A percentile compares a stretch with the other conserved stretches of the same genome.
phyloP scores from a whole-genome alignment of 179 eudicot genomes.

The Silene coronaria region DNA sequence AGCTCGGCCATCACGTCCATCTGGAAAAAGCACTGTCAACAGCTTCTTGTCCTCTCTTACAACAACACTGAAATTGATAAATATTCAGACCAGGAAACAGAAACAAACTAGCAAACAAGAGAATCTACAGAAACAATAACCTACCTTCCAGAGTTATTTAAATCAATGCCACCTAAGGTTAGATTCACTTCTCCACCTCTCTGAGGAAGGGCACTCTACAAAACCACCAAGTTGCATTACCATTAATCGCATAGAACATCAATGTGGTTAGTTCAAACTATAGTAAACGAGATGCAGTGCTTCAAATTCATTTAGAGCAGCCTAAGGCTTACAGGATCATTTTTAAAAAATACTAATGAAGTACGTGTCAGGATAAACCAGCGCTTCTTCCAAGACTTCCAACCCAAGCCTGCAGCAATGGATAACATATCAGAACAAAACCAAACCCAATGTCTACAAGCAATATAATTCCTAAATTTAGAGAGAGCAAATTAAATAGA shows the following conservation, averaged over 20 bases:
- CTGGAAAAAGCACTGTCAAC: constrained; percentile 88
- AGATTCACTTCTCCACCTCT: constrained; percentile 94
- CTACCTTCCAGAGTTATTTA: constrained; percentile 99
- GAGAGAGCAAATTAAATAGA: neutral
- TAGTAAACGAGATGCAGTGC: neutral
- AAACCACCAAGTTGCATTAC: constrained; percentile 14
- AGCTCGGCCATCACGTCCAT: constrained; percentile 98
- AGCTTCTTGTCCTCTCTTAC: constrained; percentile 95
- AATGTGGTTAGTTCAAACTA: neutral
- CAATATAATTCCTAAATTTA: neutral
- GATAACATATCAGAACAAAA: constrained; percentile 2
- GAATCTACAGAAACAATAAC: neutral
- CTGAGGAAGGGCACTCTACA: constrained; percentile 83
- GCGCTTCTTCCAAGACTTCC: constrained; percentile 99
- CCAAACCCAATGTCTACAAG: neutral
- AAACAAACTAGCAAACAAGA: constrained; percentile 2
- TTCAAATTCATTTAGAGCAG: constrained; percentile 10
- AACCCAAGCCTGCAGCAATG: constrained; percentile 79
- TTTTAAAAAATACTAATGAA: constrained; percentile 93
- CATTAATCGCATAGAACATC: neutral
- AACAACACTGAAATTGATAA: constrained; percentile 67
- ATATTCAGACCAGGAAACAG: constrained; percentile 17
- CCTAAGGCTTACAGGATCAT: constrained; percentile 74
- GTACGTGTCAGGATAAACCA: constrained; percentile 98
- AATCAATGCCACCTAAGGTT: constrained; percentile 94